Conservation (phyloP, 164 flowering plant genomes). For the Tetrastigma voinierianum region DNA sequence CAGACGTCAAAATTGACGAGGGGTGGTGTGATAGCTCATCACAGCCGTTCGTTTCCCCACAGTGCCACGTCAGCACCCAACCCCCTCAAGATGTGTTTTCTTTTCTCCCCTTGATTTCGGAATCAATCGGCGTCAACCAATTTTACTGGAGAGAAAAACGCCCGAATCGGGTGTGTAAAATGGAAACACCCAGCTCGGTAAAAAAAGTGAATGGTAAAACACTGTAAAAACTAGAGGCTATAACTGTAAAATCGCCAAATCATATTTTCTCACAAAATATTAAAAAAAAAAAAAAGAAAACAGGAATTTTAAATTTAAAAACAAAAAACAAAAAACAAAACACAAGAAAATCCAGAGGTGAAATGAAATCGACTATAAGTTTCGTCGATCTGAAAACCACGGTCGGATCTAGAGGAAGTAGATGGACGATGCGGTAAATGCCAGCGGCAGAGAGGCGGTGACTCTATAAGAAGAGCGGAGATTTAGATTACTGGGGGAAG, state of each 20-base stretch:
- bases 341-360: not conserved
- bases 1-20: constrained; percentile 35
- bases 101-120: not conserved
- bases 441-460: not conserved
- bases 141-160: not conserved
- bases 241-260: constrained; percentile 8
- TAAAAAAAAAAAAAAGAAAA: not conserved
- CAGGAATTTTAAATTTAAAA: not conserved
- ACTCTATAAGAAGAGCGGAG: not conserved
- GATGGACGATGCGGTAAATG: not conserved
- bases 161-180: not conserved
- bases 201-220: constrained; percentile 2
- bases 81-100: no score
- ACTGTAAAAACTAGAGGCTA: constrained; percentile 4
- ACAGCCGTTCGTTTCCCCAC: constrained; percentile 1
- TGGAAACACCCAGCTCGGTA: not conserved
- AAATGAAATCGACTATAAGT: constrained; percentile 16
- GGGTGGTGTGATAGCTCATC: constrained; percentile 39
- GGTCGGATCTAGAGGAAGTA: constrained; percentile 5
- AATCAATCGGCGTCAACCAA: constrained; percentile 14
- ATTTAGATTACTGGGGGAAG: not conserved
- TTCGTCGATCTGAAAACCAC: not conserved
- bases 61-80: constrained; percentile 39
- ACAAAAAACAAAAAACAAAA: not conserved
- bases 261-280: not conserved